A percentile compares a stretch with the other conserved stretches of the same genome.
These are phyloP conservation scores for Pseudogymnoascus sp. DNA, from an alignment of 2,329 filamentous ascomycete species.

Conservation along the genomic window DNA sequence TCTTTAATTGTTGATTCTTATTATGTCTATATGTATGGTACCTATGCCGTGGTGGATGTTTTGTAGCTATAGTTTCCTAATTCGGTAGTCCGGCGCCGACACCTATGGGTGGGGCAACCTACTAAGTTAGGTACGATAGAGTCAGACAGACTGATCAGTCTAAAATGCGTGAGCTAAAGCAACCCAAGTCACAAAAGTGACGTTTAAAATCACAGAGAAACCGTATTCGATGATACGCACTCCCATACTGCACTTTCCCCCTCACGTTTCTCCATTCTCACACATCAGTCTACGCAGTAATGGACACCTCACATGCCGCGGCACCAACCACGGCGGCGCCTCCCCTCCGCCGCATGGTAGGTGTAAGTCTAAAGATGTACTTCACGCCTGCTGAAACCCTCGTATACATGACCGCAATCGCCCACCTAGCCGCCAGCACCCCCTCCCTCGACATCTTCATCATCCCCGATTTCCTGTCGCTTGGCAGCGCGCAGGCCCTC, in stretches of 20 bases:
- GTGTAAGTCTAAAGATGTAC: slow-evolving; percentile 75
- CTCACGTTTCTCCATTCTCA: background rate
- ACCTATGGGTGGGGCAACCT: background rate
- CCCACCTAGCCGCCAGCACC: slow-evolving; percentile 36
- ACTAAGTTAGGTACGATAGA: background rate
- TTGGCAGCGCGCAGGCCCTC: slow-evolving; percentile 46
- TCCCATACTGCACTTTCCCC: background rate
- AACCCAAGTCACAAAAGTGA: background rate
- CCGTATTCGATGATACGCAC: background rate
- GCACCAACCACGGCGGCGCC: slow-evolving; percentile 22
- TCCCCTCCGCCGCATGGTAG: slow-evolving; percentile 55
- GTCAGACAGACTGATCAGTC: background rate
- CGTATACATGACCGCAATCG: slow-evolving; percentile 45
- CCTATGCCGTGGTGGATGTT: background rate
- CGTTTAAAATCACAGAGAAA: background rate
- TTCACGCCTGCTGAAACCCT: slow-evolving; percentile 60
- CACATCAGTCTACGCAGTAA: background rate
- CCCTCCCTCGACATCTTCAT: slow-evolving; percentile 62
- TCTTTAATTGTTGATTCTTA: background rate
- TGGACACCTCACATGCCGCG: background rate
- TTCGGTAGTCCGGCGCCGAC: background rate
- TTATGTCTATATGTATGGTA: background rate
- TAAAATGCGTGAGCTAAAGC: background rate
- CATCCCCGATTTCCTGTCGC: slow-evolving; percentile 68
- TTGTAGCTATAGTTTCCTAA: background rate